phyloP scores from a whole-genome alignment of 1,284 basidiomycete genomes.

The Violaceomyces palustris region DNA sequence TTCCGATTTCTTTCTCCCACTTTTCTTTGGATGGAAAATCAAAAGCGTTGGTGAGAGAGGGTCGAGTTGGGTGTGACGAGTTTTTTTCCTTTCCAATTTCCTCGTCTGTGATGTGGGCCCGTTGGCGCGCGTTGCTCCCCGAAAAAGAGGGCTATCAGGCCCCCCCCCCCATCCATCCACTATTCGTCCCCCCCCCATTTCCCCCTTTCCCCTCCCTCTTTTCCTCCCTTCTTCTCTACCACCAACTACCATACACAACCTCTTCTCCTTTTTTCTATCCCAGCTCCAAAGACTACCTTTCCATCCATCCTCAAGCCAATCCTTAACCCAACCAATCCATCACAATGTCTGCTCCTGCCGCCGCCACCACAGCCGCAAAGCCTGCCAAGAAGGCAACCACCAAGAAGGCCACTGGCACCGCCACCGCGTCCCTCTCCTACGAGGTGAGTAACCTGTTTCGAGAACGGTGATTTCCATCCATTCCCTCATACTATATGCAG shows the following conservation, averaged over 20 bases:
- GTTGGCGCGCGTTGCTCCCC: too few species aligned
- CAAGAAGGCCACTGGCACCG: constrained; percentile 33
- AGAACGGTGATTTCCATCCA: too few species aligned
- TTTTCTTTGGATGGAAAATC: too few species aligned
- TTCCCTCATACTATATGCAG: too few species aligned
- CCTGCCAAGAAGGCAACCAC: constrained; percentile 41
- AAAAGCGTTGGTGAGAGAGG: too few species aligned
- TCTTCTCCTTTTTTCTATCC: constrained; percentile 9
- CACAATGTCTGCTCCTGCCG: constrained; percentile 34
- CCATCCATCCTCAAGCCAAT: background rate
- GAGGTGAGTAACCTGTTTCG: constrained; percentile 20
- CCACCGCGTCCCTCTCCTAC: constrained; percentile 22
- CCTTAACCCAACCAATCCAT: constrained; percentile 1
- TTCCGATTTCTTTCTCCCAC: too few species aligned
- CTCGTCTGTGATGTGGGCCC: too few species aligned
- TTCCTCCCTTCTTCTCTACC: background rate
- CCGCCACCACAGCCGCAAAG: too few species aligned
- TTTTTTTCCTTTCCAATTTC: too few species aligned
- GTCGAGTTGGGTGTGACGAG: too few species aligned
- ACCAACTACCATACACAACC: background rate
- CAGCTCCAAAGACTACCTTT: background rate
- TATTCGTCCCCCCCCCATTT: background rate
- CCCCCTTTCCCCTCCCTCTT: background rate
- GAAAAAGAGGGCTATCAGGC: too few species aligned
- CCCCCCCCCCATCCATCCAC: too few species aligned